Percentiles rank a stretch among this genome's conserved stretches.
phyloP scores from a whole-genome alignment of 805 yeast genomes.

The Ogataea chonburiensis region DNA sequence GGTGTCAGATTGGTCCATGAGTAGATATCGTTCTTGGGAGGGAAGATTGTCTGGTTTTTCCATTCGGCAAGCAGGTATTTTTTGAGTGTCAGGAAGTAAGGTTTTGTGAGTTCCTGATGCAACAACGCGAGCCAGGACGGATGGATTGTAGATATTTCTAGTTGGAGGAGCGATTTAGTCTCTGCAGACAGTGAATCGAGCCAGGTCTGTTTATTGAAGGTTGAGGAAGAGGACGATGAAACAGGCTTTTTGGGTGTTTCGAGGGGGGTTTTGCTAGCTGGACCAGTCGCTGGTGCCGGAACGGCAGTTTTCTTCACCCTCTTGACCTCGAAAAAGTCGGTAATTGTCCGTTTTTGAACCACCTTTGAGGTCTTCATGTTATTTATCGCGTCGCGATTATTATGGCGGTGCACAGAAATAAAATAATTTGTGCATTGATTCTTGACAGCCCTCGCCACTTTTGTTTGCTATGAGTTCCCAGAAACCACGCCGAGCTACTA shows the following conservation, averaged over 20 bases:
- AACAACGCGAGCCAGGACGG: slow-evolving; percentile 75
- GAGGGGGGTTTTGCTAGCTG: slow-evolving; percentile 1
- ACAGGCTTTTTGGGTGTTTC: slow-evolving; percentile 1
- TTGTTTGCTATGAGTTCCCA: slow-evolving; percentile 1
- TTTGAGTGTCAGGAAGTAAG: slow-evolving; percentile 77
- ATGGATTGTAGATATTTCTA: slow-evolving; percentile 72
- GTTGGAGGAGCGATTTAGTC: slow-evolving; percentile 48
- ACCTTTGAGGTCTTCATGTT: slow-evolving; percentile 8
- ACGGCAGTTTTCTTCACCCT: neutral
- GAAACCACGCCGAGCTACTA: slow-evolving; percentile 11
- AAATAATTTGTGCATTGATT: neutral
- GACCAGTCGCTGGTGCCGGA: slow-evolving; percentile 2
- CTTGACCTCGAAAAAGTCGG: slow-evolving; percentile 18
- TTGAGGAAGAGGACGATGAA: neutral
- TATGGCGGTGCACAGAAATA: slow-evolving; percentile 8
- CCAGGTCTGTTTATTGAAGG: slow-evolving; percentile 57
- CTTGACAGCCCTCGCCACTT: slow-evolving; percentile 1
- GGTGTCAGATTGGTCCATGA: slow-evolving; percentile 93
- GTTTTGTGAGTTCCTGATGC: slow-evolving; percentile 72
- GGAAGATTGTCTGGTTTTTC: slow-evolving; percentile 56
- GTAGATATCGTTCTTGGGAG: slow-evolving; percentile 73
- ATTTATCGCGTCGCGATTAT: slow-evolving; percentile 11
- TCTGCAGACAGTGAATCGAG: slow-evolving; percentile 45
- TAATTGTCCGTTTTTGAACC: slow-evolving; percentile 17
- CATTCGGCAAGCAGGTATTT: slow-evolving; percentile 53